Percentiles rank a stretch among this genome's conserved stretches.
These are phyloP conservation scores for Crepidotus variabilis DNA, from an alignment of 768 basidiomycete species.

Conservation along the genomic window DNA sequence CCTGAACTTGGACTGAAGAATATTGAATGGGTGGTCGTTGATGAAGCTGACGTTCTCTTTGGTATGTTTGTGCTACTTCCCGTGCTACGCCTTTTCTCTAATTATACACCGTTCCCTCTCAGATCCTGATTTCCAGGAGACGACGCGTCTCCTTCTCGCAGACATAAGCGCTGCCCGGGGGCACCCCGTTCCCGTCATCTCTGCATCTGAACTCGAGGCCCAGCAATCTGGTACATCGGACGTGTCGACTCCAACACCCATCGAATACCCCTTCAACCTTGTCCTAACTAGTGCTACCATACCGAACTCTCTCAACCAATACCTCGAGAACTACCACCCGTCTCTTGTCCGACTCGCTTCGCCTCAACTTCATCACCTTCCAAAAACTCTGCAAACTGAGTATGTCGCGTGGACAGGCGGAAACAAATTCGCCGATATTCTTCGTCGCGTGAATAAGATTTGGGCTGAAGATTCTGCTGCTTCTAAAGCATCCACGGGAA, in stretches of 20 bases:
- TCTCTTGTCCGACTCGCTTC: slow-evolving; percentile 70
- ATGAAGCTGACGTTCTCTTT: slow-evolving; percentile 89
- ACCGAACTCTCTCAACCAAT: slow-evolving; percentile 66
- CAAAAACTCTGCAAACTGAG: slow-evolving; percentile 63
- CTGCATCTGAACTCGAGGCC: slow-evolving; percentile 10
- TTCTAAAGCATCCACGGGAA: slow-evolving; percentile 14
- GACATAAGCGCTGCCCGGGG: slow-evolving; percentile 66
- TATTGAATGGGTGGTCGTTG: slow-evolving; percentile 87
- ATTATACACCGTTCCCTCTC: not conserved
- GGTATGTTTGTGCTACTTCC: slow-evolving; percentile 44
- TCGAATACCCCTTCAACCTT: slow-evolving; percentile 74
- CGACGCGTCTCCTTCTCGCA: slow-evolving; percentile 65
- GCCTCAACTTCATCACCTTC: slow-evolving; percentile 76
- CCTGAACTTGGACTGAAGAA: slow-evolving; percentile 61
- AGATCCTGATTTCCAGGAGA: slow-evolving; percentile 83
- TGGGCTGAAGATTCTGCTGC: slow-evolving; percentile 64
- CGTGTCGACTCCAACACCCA: slow-evolving; percentile 18
- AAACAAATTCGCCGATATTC: slow-evolving; percentile 78
- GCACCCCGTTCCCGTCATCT: slow-evolving; percentile 32
- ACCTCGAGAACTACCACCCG: slow-evolving; percentile 63
- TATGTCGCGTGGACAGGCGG: slow-evolving; percentile 77
- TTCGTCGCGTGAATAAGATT: slow-evolving; percentile 64
- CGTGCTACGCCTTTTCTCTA: not conserved
- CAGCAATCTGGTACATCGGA: slow-evolving; percentile 8
- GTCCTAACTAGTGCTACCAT: slow-evolving; percentile 86